phyloP scores from a whole-genome alignment of 2,329 filamentous ascomycete genomes.

The Penicillium brasilianum region DNA sequence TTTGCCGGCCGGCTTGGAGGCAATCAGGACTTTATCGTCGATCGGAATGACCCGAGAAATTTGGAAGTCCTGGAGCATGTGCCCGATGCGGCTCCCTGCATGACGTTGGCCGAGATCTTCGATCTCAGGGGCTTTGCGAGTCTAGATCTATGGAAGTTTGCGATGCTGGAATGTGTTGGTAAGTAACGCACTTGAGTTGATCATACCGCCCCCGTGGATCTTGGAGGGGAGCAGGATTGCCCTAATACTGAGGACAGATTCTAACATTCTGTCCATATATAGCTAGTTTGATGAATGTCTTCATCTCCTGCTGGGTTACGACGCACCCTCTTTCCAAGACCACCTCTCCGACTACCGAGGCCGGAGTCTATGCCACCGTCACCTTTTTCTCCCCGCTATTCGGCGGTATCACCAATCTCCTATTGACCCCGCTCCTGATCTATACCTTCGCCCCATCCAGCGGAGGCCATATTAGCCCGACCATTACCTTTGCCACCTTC shows the following conservation, averaged over 20 bases:
- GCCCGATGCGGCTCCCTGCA: slow-evolving; percentile 51
- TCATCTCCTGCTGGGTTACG: slow-evolving; percentile 32
- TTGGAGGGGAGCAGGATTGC: not conserved
- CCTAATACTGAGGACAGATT: not conserved
- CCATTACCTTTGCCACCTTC: slow-evolving; percentile 60
- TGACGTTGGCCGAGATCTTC: slow-evolving; percentile 44
- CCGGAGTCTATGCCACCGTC: slow-evolving; percentile 29
- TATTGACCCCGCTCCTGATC: slow-evolving; percentile 55
- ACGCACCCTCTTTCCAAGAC: slow-evolving; percentile 25
- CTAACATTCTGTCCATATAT: not conserved
- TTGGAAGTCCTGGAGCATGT: slow-evolving; percentile 36
- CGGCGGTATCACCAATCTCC: slow-evolving; percentile 47
- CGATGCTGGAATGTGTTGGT: slow-evolving; percentile 49
- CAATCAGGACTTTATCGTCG: slow-evolving; percentile 39
- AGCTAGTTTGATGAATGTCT: slow-evolving; percentile 38
- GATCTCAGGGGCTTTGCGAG: slow-evolving; percentile 42
- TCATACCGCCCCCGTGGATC: not conserved
- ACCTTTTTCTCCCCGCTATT: slow-evolving; percentile 40
- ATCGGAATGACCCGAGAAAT: slow-evolving; percentile 39
- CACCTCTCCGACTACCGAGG: not conserved
- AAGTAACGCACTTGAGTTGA: not conserved
- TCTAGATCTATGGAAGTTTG: slow-evolving; percentile 48
- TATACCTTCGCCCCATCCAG: slow-evolving; percentile 56
- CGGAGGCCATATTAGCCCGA: slow-evolving; percentile 60
- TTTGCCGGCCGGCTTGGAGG: not conserved